Conservation (phyloP, 768 basidiomycete species). For the Obba rivulosa region DNA sequence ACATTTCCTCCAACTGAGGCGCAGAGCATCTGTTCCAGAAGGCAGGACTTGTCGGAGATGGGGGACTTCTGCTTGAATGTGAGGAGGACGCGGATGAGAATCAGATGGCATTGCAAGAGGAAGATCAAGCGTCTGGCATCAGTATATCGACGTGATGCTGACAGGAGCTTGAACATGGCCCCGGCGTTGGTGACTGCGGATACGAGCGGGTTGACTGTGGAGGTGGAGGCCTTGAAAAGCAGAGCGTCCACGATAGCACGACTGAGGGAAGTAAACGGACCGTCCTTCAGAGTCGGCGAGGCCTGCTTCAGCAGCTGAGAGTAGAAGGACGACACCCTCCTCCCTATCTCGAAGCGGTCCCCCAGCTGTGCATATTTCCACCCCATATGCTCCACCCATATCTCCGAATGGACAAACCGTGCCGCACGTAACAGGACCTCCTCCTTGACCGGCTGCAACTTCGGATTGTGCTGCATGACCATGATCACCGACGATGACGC, state of each 20-base stretch:
- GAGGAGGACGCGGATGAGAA: conserved; percentile 55
- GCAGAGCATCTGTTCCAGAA: conserved; percentile 76
- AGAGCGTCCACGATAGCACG: conserved; percentile 65
- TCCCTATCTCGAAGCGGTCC: conserved; percentile 80
- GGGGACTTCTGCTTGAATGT: conserved; percentile 50
- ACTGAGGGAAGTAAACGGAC: conserved; percentile 57
- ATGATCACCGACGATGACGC: conserved; percentile 49
- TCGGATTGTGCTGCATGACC: conserved; percentile 49
- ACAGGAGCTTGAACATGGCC: conserved; percentile 53
- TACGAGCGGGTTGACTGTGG: conserved; percentile 78
- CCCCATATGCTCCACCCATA: conserved; percentile 80
- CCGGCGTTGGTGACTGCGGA: conserved; percentile 60
- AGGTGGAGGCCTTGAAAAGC: conserved; percentile 68
- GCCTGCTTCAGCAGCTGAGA: conserved; percentile 59
- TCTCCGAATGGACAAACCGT: conserved; percentile 75
- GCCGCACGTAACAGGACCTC: conserved; percentile 78
- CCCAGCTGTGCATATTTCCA: conserved; percentile 86
- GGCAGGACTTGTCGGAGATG: conserved; percentile 29
- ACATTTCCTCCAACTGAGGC: conserved; percentile 51
- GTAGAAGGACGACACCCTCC: conserved; percentile 62
- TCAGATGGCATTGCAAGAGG: conserved; percentile 64
- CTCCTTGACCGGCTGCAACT: conserved; percentile 70
- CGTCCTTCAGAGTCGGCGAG: conserved; percentile 45
- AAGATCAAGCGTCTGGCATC: conserved; percentile 67
- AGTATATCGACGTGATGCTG: conserved; percentile 56